Percentiles rank a stretch among this genome's conserved stretches.
Evolutionary conservation across 2,329 filamentous ascomycete species (phyloP).

Genomic region (Chaetothyriales sp.): DNA sequence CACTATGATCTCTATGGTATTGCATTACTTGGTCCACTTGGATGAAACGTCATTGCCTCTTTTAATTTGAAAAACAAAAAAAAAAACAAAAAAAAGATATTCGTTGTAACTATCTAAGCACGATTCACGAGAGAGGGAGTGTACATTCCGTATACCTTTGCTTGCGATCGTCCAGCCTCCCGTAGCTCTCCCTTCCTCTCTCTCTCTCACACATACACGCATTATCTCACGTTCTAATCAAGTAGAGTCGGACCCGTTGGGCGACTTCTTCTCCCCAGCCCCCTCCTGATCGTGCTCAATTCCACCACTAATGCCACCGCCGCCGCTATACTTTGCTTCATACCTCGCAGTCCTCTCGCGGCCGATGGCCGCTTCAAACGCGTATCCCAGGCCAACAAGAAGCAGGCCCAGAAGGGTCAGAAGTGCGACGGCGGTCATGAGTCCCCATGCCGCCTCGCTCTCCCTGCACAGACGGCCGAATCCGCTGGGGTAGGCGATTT

Average conservation of each 20-base stretch:
- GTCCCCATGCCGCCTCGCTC: conserved; percentile 24
- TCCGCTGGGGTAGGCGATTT: conserved; percentile 21
- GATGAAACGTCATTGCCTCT: no score
- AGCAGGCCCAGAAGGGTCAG: conserved; percentile 22
- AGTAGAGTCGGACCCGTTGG: not conserved
- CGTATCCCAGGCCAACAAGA: conserved; percentile 10
- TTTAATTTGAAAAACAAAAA: not conserved
- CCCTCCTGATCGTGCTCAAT: not conserved
- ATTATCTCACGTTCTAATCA: not conserved
- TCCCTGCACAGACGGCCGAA: conserved; percentile 28
- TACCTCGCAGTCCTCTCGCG: not conserved
- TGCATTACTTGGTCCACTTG: no score
- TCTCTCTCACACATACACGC: no score
- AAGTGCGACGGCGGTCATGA: conserved; percentile 24
- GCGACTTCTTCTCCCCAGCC: not conserved
- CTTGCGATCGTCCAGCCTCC: not conserved
- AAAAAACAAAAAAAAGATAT: not conserved
- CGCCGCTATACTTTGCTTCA: not conserved
- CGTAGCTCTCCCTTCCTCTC: no score
- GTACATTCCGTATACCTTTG: not conserved
- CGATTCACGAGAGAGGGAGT: not conserved
- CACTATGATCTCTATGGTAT: no score
- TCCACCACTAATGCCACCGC: not conserved
- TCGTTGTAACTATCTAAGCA: no score
- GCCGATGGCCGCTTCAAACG: not conserved